Percentiles rank a stretch among this genome's conserved stretches.
Conservation (phyloP, 176 grass and related monocot species). For the Urochloa ruziziensis region DNA sequence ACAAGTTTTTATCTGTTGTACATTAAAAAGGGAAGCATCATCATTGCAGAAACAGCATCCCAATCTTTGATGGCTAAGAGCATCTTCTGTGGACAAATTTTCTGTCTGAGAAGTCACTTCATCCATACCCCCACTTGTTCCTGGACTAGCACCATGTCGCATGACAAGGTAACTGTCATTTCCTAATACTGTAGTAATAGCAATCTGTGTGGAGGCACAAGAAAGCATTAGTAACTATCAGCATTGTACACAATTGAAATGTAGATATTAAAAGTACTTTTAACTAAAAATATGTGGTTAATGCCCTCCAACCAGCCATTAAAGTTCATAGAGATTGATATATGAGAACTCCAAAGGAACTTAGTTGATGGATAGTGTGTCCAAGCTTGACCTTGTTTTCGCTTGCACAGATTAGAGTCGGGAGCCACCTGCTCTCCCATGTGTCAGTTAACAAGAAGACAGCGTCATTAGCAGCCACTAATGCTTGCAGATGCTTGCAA, state of each 20-base stretch:
- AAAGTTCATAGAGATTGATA: neutral
- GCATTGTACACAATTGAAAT: neutral
- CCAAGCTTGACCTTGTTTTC: slow-evolving; percentile 73
- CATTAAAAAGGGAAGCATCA: slow-evolving; percentile 57
- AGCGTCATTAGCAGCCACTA: slow-evolving; percentile 73
- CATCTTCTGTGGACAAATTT: slow-evolving; percentile 42
- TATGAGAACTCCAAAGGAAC: slow-evolving; percentile 11
- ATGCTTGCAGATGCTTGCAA: slow-evolving; percentile 56
- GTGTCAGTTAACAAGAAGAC: slow-evolving; percentile 89
- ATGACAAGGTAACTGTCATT: slow-evolving; percentile 90
- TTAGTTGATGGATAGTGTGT: neutral
- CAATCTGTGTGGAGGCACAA: slow-evolving; percentile 45
- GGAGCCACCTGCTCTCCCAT: slow-evolving; percentile 89
- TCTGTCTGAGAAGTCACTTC: slow-evolving; percentile 32
- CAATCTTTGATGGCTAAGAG: slow-evolving; percentile 46
- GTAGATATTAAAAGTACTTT: slow-evolving; percentile 3
- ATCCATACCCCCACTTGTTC: slow-evolving; percentile 30
- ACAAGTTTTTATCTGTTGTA: slow-evolving; percentile 27
- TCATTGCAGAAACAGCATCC: slow-evolving; percentile 90
- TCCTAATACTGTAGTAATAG: slow-evolving; percentile 74
- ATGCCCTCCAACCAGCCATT: too few relatives aligned
- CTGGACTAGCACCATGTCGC: slow-evolving; percentile 83
- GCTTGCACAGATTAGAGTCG: slow-evolving; percentile 78
- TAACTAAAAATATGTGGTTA: slow-evolving; percentile 3
- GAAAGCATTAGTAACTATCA: slow-evolving; percentile 30